These are phyloP conservation scores for Firmiana major DNA, from an alignment of 345 rosid species.

Conservation along the genomic window DNA sequence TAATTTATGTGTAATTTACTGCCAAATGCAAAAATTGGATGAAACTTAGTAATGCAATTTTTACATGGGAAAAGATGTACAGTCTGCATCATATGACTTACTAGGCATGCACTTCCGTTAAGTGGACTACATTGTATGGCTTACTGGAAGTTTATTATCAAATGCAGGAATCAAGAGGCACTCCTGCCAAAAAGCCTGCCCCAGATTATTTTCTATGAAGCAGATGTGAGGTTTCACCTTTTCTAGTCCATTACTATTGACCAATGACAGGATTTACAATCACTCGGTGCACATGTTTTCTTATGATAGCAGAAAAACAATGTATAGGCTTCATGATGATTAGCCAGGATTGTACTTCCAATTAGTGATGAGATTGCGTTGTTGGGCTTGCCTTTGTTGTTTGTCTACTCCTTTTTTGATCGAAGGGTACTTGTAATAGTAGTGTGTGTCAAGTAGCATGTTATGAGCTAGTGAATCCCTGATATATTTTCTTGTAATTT, in stretches of 20 bases:
- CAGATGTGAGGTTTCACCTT: neutral
- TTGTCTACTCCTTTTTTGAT: neutral
- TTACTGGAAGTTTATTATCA: neutral
- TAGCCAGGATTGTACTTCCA: neutral
- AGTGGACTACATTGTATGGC: neutral
- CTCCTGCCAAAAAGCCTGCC: slow-evolving; percentile 83
- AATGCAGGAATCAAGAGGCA: slow-evolving; percentile 87
- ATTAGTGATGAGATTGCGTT: neutral
- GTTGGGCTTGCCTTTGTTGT: neutral
- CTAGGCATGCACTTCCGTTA: neutral
- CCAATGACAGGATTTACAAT: neutral
- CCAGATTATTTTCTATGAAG: slow-evolving; percentile 90
- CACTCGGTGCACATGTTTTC: neutral
- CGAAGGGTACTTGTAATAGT: neutral
- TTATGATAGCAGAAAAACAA: neutral
- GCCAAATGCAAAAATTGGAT: neutral
- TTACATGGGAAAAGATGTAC: neutral
- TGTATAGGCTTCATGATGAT: neutral
- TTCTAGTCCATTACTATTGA: neutral
- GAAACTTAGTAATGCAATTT: neutral
- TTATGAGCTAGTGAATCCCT: neutral
- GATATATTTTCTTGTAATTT: neutral
- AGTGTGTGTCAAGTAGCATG: neutral
- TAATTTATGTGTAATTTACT: slow-evolving; percentile 4
- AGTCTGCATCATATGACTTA: too few species aligned